Percentiles rank a stretch among this genome's conserved stretches.
phyloP scores from a whole-genome alignment of 345 rosid genomes.

The Lepidium didymum region DNA sequence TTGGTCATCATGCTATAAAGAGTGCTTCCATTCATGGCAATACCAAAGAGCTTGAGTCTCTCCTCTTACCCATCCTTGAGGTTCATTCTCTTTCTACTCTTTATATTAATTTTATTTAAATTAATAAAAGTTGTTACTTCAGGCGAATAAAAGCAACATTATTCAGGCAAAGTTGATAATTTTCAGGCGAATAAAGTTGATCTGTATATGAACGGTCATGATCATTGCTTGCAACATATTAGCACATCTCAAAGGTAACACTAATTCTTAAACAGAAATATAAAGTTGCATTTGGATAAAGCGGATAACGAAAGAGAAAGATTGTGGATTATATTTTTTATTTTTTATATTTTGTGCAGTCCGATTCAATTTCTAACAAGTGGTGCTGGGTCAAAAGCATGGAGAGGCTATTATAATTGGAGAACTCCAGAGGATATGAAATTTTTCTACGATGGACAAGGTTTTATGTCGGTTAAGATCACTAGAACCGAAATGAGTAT shows the following conservation, averaged over 20 bases:
- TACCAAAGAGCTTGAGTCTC: constrained; percentile 41
- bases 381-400: constrained; percentile 48
- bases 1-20: constrained; percentile 55
- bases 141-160: constrained; percentile 39
- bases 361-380: constrained; percentile 36
- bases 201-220: constrained; percentile 54
- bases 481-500: constrained; percentile 8
- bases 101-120: not conserved
- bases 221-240: constrained; percentile 54
- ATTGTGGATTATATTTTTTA: not conserved
- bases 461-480: constrained; percentile 32
- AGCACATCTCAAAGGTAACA: constrained; percentile 32
- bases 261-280: no score
- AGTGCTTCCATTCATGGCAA: constrained; percentile 50
- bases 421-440: constrained; percentile 12
- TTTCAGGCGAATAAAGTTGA: constrained; percentile 40
- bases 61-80: constrained; percentile 46
- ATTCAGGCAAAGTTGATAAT: constrained; percentile 40
- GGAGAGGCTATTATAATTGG: constrained; percentile 33
- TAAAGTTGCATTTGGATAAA: not conserved
- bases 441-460: constrained; percentile 40
- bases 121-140: not conserved
- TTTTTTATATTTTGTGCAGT: not conserved
- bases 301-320: not conserved
- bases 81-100: constrained; percentile 7